phyloP scores from a whole-genome alignment of 176 grass and related monocot species.

The Oryza meyeriana region DNA sequence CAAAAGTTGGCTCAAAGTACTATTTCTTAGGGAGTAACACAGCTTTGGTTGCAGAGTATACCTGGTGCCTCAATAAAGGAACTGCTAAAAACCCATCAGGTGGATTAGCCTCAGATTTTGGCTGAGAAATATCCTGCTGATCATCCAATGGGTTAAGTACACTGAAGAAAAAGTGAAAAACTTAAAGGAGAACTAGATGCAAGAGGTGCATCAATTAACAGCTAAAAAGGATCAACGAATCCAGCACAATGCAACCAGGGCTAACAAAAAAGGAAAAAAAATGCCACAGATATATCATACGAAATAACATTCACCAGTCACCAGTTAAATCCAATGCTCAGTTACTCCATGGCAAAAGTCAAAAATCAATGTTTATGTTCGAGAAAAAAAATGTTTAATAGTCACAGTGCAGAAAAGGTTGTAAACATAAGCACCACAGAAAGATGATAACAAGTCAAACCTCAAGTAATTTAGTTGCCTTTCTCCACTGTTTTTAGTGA shows the following conservation, averaged over 20 bases:
- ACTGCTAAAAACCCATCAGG: slow-evolving; percentile 83
- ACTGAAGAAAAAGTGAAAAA: slow-evolving; percentile 33
- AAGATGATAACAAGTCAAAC: too few species aligned
- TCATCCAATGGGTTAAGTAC: slow-evolving; percentile 34
- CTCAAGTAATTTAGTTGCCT: neutral
- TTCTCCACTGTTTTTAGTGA: neutral
- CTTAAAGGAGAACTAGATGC: slow-evolving; percentile 13
- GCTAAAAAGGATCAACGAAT: neutral
- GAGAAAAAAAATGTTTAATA: too few species aligned
- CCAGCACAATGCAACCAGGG: neutral
- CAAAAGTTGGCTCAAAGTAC: slow-evolving; percentile 2
- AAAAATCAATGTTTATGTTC: neutral
- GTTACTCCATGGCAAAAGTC: neutral
- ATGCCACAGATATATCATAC: slow-evolving; percentile 5
- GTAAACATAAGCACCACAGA: neutral
- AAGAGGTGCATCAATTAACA: neutral
- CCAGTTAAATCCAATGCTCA: neutral
- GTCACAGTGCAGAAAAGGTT: neutral
- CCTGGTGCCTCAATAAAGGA: slow-evolving; percentile 96
- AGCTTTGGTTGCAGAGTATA: slow-evolving; percentile 21
- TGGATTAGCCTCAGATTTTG: slow-evolving; percentile 78
- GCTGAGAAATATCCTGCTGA: slow-evolving; percentile 81
- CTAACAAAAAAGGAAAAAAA: neutral
- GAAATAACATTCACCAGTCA: neutral
- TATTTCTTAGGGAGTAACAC: slow-evolving; percentile 7